A percentile compares a stretch with the other conserved stretches of the same genome.
Evolutionary conservation across 2,329 filamentous ascomycete genomes (phyloP).

Genomic region (Sporothrix sp.): DNA sequence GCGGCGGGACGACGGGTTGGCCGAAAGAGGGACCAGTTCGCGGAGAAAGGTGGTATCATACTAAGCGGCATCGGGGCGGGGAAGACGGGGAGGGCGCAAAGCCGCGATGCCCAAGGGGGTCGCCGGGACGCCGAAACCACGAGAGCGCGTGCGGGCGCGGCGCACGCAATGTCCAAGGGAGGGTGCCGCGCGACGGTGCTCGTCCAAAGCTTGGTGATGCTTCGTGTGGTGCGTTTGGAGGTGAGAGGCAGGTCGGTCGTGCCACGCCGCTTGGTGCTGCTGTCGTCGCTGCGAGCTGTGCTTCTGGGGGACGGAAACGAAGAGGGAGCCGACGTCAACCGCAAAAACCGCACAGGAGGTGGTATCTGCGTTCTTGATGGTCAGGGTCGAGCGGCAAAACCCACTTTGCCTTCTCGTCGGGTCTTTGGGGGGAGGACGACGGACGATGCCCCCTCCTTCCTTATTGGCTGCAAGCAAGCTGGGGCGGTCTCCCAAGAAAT

Average conservation of each 20-base stretch:
- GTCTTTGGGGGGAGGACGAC: background rate
- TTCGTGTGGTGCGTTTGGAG: too few species aligned
- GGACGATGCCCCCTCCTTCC: background rate
- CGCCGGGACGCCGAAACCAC: too few species aligned
- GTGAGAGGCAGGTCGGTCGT: too few species aligned
- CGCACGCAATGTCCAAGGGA: too few species aligned
- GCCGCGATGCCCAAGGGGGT: too few species aligned
- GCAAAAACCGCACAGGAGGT: background rate
- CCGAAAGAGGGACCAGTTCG: background rate
- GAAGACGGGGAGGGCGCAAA: background rate
- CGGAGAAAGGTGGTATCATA: slow-evolving; percentile 2
- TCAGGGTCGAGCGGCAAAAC: background rate
- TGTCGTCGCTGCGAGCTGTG: too few species aligned
- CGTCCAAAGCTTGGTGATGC: too few species aligned
- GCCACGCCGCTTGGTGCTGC: too few species aligned
- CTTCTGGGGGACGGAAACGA: too few species aligned
- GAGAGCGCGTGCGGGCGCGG: too few species aligned
- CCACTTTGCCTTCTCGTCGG: background rate
- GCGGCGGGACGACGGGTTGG: background rate
- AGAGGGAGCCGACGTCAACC: background rate
- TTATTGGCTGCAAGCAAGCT: slow-evolving; percentile 1
- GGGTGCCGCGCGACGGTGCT: too few species aligned
- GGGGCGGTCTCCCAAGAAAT: background rate
- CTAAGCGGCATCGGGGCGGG: slow-evolving; percentile 2
- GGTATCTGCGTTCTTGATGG: background rate